Evolutionary conservation across 371 early-diverging fungal species (phyloP), one percentile per base, ranked within the genome.

Genomic region (Apophysomyces sp.): DNA sequence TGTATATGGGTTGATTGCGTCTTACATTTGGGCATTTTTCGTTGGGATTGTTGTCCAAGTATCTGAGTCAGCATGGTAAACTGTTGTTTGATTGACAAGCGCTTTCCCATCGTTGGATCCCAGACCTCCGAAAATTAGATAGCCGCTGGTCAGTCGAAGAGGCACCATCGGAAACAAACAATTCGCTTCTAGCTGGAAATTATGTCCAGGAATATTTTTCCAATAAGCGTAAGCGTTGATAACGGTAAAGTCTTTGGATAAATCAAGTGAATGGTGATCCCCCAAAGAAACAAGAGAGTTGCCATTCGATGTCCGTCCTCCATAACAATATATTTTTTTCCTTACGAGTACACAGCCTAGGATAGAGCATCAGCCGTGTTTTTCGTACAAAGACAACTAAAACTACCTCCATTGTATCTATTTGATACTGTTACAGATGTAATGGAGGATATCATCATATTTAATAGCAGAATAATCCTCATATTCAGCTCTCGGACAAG

Each of bases 321-420:
- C 60, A 32, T 59, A 59, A 49, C 60, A 59, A 21, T 59, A 59
- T 28, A 59, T 59, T n/a, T 30, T 29, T 18, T 59, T 9, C 6
- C 32, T 28, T 26, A 51, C 12, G 4, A 49, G 15, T 2, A 32
- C 60, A 59, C 60, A 59, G 2, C 52, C 60, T 59, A 57, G 3
- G n/a, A 6, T 9, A 1, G n/a, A 16, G 2, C n/a, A 16, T 41
- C 41, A 41, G 16, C n/a, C 11, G 3, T n/a, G 9, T 9, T 3
- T 41, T n/a, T 16, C 16, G 24, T 21, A 4, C n/a, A 44, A 0
- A 21, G 3, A 21, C 7, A 44, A 44, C n/a, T 3, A 44, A 44
- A 21, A 1, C 9, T 44, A 44, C 49, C 49, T 44, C 49, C 49
- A 44, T 44, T 44, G 21, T 18, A 11, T 21, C 49, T 16, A 7